Conservation (phyloP, 2,329 filamentous ascomycete species). For the Colletotrichum cereale region DNA sequence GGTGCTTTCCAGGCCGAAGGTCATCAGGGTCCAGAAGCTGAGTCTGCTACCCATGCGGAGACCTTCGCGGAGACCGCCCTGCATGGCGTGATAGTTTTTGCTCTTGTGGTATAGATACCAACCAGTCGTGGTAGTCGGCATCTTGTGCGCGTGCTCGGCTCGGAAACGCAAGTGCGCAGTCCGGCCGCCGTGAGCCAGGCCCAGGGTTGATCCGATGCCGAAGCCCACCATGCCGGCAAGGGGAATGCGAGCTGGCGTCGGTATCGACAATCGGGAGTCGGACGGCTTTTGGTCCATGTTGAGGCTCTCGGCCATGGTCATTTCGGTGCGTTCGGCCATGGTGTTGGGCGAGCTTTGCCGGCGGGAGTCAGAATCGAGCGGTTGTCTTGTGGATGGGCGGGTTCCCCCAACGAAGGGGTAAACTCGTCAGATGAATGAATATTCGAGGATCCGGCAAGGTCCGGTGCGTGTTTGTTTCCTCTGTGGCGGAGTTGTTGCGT, state of each 20-base stretch:
- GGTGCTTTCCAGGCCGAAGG: conserved; percentile 86
- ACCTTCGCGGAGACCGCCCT: conserved; percentile 83
- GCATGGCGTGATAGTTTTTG: conserved; percentile 91
- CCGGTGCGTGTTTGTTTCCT: not conserved
- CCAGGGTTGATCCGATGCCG: conserved; percentile 76
- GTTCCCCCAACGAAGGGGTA: not conserved
- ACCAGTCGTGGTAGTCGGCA: conserved; percentile 83
- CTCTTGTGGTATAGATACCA: conserved; percentile 99
- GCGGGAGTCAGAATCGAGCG: not conserved
- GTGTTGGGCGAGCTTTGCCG: not conserved
- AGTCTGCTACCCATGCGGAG: conserved; percentile 79
- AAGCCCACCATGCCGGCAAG: conserved; percentile 74
- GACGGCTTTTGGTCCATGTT: conserved; percentile 47
- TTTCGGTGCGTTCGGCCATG: conserved; percentile 25
- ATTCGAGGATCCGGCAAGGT: not conserved
- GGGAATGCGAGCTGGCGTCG: conserved; percentile 74
- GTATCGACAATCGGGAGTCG: conserved; percentile 70
- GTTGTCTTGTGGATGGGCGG: too few species aligned
- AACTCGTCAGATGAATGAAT: not conserved
- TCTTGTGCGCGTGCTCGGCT: conserved; percentile 94
- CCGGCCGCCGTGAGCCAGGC: conserved; percentile 78
- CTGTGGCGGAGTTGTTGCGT: not conserved
- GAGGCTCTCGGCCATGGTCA: conserved; percentile 40
- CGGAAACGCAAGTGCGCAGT: conserved; percentile 86
- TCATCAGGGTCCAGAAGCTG: conserved; percentile 78